Conservation (phyloP, 148 eudicot genomes). For the Silene conica region DNA sequence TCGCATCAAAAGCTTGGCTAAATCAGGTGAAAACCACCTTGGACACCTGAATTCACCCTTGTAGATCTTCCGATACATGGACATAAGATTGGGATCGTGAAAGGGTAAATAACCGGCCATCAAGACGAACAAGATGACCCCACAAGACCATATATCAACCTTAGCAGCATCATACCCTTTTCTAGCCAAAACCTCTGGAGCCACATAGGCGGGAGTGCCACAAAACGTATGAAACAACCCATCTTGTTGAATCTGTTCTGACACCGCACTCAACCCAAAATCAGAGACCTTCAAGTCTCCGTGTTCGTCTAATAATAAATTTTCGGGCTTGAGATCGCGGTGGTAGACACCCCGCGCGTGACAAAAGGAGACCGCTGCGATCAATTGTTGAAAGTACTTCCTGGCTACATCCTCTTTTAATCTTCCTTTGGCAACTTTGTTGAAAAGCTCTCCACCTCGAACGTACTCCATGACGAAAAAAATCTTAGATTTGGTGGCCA, state of each 20-base stretch:
- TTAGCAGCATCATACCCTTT: conserved; percentile 59
- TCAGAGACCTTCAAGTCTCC: conserved; percentile 63
- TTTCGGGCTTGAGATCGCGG: conserved; percentile 62
- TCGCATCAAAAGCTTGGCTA: conserved; percentile 31
- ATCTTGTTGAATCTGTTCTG: conserved; percentile 50
- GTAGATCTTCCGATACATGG: conserved; percentile 56
- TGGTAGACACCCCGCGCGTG: conserved; percentile 61
- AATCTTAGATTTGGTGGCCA: conserved; percentile 60
- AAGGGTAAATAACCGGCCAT: conserved; percentile 66
- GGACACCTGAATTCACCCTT: conserved; percentile 55
- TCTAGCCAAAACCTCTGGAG: conserved; percentile 49
- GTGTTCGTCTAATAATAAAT: conserved; percentile 45
- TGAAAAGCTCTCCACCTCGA: conserved; percentile 54
- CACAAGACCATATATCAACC: conserved; percentile 59
- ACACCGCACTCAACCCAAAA: conserved; percentile 53
- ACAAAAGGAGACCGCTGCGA: conserved; percentile 55
- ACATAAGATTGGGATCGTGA: conserved; percentile 50
- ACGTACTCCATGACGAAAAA: conserved; percentile 67
- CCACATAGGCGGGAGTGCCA: conserved; percentile 63
- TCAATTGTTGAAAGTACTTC: conserved; percentile 53
- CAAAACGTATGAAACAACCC: conserved; percentile 60
- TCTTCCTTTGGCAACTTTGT: conserved; percentile 52
- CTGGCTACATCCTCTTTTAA: conserved; percentile 50
- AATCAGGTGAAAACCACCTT: conserved; percentile 54
- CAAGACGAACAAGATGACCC: conserved; percentile 46